These are phyloP conservation scores for Rhodotorula sp. DNA, from an alignment of 1,284 basidiomycete species.

Conservation along the genomic window DNA sequence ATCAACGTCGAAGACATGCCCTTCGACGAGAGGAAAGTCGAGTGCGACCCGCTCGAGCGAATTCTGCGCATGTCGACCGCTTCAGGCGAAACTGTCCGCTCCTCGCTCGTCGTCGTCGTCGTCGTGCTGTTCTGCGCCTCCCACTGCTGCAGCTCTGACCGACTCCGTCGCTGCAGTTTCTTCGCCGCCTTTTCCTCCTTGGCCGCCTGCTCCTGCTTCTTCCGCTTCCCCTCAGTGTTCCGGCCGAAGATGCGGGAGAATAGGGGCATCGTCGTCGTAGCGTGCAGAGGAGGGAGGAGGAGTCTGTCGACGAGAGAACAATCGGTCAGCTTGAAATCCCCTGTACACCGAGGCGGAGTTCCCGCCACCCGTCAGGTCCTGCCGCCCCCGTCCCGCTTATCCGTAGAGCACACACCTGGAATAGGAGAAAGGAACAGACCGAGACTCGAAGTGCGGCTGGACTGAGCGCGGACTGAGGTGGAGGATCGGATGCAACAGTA, in stretches of 20 bases:
- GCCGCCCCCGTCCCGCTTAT: too few species aligned
- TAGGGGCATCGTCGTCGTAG: neutral
- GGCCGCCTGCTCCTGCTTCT: neutral
- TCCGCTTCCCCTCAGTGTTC: neutral
- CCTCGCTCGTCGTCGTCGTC: constrained; percentile 6
- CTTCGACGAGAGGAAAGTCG: constrained; percentile 13
- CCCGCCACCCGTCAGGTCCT: too few species aligned
- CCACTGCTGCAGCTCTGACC: too few species aligned
- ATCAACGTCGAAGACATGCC: constrained; percentile 2
- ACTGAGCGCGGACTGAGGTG: too few species aligned
- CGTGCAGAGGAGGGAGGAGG: neutral
- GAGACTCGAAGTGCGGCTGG: too few species aligned
- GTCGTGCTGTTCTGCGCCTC: neutral
- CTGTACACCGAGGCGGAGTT: too few species aligned
- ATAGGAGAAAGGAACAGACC: too few species aligned
- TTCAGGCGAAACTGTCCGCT: neutral
- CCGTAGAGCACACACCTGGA: too few species aligned
- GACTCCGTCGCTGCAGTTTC: neutral
- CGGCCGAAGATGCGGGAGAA: neutral
- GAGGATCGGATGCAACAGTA: too few species aligned
- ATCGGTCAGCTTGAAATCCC: neutral
- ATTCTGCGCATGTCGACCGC: constrained; percentile 5
- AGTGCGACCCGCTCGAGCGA: constrained; percentile 9
- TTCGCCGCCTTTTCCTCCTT: constrained; percentile 66
- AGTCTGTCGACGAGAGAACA: neutral